Evolutionary conservation across 2,329 filamentous ascomycete genomes (phyloP), one percentile per base, ranked within the genome.

Genomic region (Fusarium guadeloupense): DNA sequence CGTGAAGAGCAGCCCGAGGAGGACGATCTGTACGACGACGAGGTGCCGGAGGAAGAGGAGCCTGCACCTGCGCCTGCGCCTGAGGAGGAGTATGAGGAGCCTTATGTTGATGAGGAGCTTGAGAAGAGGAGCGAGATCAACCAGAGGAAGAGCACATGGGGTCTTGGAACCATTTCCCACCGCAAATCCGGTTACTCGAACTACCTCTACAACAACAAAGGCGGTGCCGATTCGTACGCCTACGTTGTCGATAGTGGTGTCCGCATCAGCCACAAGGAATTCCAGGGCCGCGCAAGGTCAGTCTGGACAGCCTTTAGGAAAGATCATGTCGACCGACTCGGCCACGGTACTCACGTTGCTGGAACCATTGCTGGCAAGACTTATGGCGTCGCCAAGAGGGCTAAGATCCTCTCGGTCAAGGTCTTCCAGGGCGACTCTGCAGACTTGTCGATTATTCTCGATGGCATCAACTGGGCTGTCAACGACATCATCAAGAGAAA

Each of bases 171-270:
- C 14, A 66, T 77, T 45, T 76, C 73, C 6, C 71, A 71, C 59
- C 69, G 70, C 39, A 47, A 49, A 21, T 59, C 62, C 10, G 72
- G 70, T 26, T 64, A 45, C 28, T 62, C 42, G 9, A 68, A 62
- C 45, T 86, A 86, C 69, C 68, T 80, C 38, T 85, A 83, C 61
- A 81, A 85, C 70, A 73, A 74, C 52, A 74, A 74, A 12, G 79
- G 80, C 20, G 69, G 69, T 2, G 25, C 49, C 45, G 80, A 79
- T 26, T 83, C 84, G 61, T 87, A 83, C 20, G 82, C 80, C 41
- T 89, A 85, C 71, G 73, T 89, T n/a, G 81, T 89, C 35, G 87
- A 89, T 72, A 88, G 85, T 7, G 87, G 87, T 66, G 83, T 89
- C 65, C 75, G 76, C 34, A 74, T 75, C 23, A 77, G 79, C 3